Percentiles rank a stretch among this genome's conserved stretches.
Evolutionary conservation across 441 rosid genomes (phyloP).

Genomic region (Corymbia calophylla): DNA sequence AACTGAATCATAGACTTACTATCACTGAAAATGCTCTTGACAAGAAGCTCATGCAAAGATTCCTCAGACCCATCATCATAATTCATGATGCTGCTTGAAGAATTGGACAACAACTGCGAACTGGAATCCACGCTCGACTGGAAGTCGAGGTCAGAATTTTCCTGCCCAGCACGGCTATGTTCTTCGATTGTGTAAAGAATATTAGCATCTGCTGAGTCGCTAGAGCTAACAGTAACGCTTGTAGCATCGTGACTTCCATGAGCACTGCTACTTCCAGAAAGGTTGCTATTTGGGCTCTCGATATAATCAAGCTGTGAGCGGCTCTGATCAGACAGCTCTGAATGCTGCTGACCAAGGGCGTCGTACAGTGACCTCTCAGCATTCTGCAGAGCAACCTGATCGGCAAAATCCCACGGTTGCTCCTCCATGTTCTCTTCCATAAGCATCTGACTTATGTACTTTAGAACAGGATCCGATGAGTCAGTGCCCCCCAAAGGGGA

Average conservation of each 20-base stretch:
- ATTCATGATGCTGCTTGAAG: background rate
- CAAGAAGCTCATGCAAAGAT: background rate
- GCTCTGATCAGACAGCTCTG: background rate
- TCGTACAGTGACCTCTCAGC: background rate
- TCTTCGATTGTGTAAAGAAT: background rate
- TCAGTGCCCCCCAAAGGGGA: background rate
- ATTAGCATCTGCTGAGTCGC: background rate
- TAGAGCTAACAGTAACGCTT: background rate
- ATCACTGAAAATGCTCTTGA: background rate
- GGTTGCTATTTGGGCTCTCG: background rate
- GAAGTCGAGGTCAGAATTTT: background rate
- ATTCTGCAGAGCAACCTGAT: background rate
- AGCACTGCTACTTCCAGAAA: background rate
- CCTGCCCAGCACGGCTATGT: background rate
- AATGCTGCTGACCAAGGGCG: background rate
- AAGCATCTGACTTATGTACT: background rate
- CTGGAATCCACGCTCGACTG: background rate
- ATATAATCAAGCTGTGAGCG: background rate
- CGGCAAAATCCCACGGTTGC: background rate
- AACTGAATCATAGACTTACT: background rate
- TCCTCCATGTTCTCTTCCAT: constrained; percentile 2
- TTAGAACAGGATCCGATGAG: background rate
- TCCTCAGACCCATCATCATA: background rate
- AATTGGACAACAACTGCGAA: background rate
- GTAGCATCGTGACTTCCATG: background rate